Evolutionary conservation across 176 grass and related monocot species (phyloP), one percentile per base, ranked within the genome.

Genomic region (Coix lacrymajobi): DNA sequence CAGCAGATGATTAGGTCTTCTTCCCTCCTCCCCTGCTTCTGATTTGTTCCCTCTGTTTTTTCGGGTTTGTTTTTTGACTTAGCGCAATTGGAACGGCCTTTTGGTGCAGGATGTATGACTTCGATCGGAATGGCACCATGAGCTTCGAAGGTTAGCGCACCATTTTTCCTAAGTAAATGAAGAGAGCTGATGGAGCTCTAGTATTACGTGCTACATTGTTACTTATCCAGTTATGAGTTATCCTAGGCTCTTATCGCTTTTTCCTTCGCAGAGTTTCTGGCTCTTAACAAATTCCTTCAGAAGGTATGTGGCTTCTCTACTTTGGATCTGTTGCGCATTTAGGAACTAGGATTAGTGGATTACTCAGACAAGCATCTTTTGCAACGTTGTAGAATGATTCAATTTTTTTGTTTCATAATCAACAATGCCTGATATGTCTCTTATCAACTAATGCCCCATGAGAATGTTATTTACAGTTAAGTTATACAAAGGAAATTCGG

Each of bases 71-170:
- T 31, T 40, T 60, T 80, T 68, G 4, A 9, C 57, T 51, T 36
- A 70, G 81, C 13, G 58, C 37, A 73, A 54, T 77, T 71, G 41
- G 11, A 36, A 68, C 67, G 20, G n/a, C 22, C 30, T 26, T 66
- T 29, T 25, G 22, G 36, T 91, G 84, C 68, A 93, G 94, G 86
- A 97, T 97, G 91, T 87, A 97, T 72, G 94, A 93, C 78, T 97
- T 97, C 34, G 94, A 97, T 87, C 28, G 73, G 60, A 97, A 93
- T 66, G 94, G 94, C 38, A 91, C 91, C 66, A 97, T 97, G 94
- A 91, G 66, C 69, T 97, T 97, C 79, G 78, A 93, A 89, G 91
- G 88, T 93, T n/a, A 24, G 66, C 78, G 11, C 71, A 12, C 32
- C 7, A 32, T 73, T 54, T 58, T 25, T 33, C 67, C 8, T 45